Percentiles rank a stretch among this genome's conserved stretches.
Evolutionary conservation across 768 basidiomycete species (phyloP).

Genomic region (Boletus eberwhitei): DNA sequence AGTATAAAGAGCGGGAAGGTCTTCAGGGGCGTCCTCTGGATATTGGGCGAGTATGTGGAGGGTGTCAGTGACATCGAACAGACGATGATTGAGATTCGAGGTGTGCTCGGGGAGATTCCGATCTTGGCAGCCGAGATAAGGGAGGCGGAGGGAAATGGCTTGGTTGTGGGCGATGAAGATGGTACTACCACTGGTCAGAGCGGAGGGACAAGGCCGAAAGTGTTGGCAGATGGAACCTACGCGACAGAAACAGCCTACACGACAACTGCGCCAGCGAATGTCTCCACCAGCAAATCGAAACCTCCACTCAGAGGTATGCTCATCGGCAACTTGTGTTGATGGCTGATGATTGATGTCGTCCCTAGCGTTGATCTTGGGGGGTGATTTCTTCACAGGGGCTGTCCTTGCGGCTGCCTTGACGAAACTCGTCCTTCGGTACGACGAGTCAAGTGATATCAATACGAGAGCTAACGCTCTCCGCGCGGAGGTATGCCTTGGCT

Average conservation of each 20-base stretch:
- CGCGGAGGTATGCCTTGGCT: constrained; percentile 61
- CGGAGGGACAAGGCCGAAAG: constrained; percentile 59
- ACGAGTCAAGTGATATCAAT: constrained; percentile 49
- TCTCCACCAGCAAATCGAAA: constrained; percentile 86
- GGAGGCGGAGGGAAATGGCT: constrained; percentile 58
- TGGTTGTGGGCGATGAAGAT: constrained; percentile 42
- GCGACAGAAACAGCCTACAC: constrained; percentile 94
- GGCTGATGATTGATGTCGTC: not conserved
- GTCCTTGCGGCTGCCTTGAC: constrained; percentile 88
- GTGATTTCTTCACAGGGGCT: constrained; percentile 95
- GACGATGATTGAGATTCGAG: constrained; percentile 74
- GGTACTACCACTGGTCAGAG: constrained; percentile 34
- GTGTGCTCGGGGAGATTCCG: constrained; percentile 94
- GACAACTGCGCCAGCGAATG: constrained; percentile 52
- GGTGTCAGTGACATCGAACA: constrained; percentile 61
- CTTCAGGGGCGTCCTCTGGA: constrained; percentile 95
- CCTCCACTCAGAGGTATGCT: constrained; percentile 80
- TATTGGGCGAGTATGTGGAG: constrained; percentile 93
- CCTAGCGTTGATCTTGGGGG: constrained; percentile 80
- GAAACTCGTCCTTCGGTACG: constrained; percentile 82
- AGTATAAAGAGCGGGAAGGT: constrained; percentile 97
- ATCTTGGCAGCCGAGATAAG: constrained; percentile 89
- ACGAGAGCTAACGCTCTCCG: constrained; percentile 65
- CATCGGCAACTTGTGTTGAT: not conserved
- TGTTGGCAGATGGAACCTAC: constrained; percentile 95